Percentiles rank a stretch among this genome's conserved stretches.
These are phyloP conservation scores for Grifola frondosa DNA, from an alignment of 1,284 basidiomycete genomes.

Conservation along the genomic window DNA sequence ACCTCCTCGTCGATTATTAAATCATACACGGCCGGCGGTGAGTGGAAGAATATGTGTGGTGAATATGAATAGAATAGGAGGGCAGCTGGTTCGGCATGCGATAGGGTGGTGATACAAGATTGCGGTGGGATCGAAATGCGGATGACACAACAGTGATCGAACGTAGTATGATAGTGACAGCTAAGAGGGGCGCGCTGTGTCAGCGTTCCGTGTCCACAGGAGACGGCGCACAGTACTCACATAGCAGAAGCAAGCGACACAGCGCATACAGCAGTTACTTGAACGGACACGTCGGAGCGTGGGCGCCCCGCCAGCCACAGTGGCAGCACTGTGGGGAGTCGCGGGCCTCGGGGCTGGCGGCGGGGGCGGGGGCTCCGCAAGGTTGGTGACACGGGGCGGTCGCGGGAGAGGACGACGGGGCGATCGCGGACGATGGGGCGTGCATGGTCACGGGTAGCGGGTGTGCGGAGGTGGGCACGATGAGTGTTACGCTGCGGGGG, in stretches of 20 bases:
- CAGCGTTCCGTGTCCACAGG: conserved; percentile 15
- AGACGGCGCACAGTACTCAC: conserved; percentile 23
- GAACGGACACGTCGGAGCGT: conserved; percentile 71
- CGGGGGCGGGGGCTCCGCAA: conserved; percentile 16
- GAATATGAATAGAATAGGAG: conserved; percentile 22
- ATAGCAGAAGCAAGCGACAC: conserved; percentile 20
- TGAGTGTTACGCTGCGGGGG: conserved; percentile 9
- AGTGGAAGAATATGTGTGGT: conserved; percentile 15
- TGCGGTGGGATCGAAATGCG: conserved; percentile 22
- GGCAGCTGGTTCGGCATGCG: conserved; percentile 20
- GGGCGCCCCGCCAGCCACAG: conserved; percentile 67
- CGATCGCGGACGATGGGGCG: conserved; percentile 13
- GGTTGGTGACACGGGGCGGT: conserved; percentile 17
- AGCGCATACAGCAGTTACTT: conserved; percentile 31
- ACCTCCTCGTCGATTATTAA: no score
- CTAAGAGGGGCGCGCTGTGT: conserved; percentile 15
- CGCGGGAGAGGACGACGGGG: conserved; percentile 9
- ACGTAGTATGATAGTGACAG: conserved; percentile 21
- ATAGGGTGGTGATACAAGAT: conserved; percentile 31
- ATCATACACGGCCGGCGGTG: no score
- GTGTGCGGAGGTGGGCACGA: conserved; percentile 11
- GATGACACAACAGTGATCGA: conserved; percentile 21
- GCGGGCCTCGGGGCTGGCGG: conserved; percentile 27
- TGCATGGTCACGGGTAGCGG: conserved; percentile 20
- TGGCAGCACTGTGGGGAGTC: conserved; percentile 74